phyloP scores from a whole-genome alignment of 2,329 filamentous ascomycete genomes.

The Biscogniauxia sp. region DNA sequence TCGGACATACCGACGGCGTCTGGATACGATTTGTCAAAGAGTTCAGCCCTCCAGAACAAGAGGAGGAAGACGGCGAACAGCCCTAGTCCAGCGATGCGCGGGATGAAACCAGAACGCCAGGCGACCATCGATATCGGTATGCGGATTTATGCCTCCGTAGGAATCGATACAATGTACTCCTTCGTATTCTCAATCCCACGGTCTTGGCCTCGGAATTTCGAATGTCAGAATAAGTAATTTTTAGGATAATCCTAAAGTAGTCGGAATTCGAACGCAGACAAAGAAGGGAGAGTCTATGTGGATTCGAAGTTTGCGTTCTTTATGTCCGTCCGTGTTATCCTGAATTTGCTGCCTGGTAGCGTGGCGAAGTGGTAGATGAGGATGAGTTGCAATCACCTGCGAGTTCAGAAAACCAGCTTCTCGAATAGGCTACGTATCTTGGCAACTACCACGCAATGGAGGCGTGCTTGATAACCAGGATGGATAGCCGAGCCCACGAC shows the following conservation, averaged over 20 bases:
- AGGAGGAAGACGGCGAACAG: conserved; percentile 12
- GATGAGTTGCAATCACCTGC: neutral
- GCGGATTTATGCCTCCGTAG: neutral
- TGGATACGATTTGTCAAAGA: neutral
- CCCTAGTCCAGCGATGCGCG: conserved; percentile 15
- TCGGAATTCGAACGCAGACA: neutral
- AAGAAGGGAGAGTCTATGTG: neutral
- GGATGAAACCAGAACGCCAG: conserved; percentile 11
- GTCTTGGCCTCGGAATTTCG: neutral
- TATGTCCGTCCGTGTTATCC: neutral
- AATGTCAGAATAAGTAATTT: neutral
- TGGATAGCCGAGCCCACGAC: neutral
- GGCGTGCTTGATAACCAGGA: neutral
- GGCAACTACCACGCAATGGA: neutral
- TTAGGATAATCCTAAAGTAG: neutral
- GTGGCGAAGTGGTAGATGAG: neutral
- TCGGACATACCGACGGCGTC: conserved; percentile 20
- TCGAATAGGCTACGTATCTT: neutral
- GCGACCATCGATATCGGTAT: conserved; percentile 12
- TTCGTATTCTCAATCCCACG: conserved; percentile 2
- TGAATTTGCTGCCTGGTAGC: neutral
- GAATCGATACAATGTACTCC: neutral
- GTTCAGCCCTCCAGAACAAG: conserved; percentile 16
- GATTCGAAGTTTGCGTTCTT: neutral
- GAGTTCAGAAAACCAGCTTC: neutral